phyloP scores from a whole-genome alignment of 176 grass and related monocot genomes.

The Paspalum notatum region DNA sequence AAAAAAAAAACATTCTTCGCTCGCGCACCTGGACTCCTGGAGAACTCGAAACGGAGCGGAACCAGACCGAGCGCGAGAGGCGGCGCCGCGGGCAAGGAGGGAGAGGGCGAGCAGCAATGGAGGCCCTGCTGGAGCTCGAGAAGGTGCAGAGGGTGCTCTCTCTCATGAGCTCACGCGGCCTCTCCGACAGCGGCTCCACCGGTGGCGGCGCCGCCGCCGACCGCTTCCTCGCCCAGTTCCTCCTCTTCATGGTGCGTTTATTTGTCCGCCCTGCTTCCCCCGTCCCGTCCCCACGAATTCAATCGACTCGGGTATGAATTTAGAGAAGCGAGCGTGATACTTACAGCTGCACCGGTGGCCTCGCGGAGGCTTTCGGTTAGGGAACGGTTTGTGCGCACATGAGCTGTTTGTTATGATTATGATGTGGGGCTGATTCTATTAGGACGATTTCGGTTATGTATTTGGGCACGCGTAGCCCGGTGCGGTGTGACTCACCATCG shows the following conservation, averaged over 20 bases:
- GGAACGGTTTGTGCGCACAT: background rate
- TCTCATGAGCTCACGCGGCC: constrained; percentile 54
- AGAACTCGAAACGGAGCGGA: background rate
- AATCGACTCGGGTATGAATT: background rate
- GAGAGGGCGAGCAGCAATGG: constrained; percentile 40
- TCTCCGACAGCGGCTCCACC: constrained; percentile 25
- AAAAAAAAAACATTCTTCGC: background rate
- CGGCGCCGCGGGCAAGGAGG: background rate
- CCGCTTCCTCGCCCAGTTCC: constrained; percentile 78
- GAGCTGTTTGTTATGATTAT: constrained; percentile 15
- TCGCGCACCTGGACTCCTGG: background rate
- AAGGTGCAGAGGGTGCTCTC: constrained; percentile 73
- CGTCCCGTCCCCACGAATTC: background rate
- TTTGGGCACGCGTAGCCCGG: background rate
- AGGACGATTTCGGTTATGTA: background rate
- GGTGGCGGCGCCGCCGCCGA: constrained; percentile 40
- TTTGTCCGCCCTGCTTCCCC: background rate
- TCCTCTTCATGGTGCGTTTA: constrained; percentile 68
- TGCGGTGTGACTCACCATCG: background rate
- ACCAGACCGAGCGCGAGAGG: background rate
- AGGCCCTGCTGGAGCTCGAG: constrained; percentile 70
- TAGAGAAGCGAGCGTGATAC: background rate
- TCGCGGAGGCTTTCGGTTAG: background rate
- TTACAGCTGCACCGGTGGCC: background rate
- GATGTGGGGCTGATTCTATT: background rate